These are phyloP conservation scores for Arabidopsis arenosa DNA, from an alignment of 345 rosid genomes.

Conservation along the genomic window DNA sequence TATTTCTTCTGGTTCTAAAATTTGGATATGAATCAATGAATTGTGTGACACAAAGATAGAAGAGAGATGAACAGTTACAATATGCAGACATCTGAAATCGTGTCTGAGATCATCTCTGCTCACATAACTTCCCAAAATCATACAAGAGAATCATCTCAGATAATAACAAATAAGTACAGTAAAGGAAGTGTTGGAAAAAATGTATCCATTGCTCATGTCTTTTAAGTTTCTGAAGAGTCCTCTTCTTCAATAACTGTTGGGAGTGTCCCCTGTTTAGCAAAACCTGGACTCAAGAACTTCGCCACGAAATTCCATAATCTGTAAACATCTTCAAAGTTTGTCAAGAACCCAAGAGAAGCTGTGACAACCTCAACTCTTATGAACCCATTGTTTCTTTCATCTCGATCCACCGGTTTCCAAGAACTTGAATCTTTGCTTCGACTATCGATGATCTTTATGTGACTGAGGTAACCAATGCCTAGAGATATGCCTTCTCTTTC, in stretches of 20 bases:
- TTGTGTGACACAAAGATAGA: constrained; percentile 27
- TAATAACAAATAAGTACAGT: constrained; percentile 34
- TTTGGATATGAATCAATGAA: constrained; percentile 40
- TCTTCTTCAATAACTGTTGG: constrained; percentile 79
- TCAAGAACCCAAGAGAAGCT: constrained; percentile 92
- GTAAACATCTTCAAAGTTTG: constrained; percentile 96
- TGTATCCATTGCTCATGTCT: constrained; percentile 21
- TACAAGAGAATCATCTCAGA: constrained; percentile 36
- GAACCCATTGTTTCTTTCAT: constrained; percentile 64
- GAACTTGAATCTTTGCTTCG: constrained; percentile 67
- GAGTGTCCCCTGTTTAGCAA: constrained; percentile 69
- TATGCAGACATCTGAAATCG: constrained; percentile 25
- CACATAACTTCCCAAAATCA: constrained; percentile 37
- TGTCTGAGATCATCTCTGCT: constrained; percentile 36
- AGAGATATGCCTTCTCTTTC: constrained; percentile 91
- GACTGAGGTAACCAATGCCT: constrained; percentile 91
- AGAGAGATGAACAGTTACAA: constrained; percentile 36
- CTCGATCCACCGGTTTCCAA: constrained; percentile 67
- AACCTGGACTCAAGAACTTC: constrained; percentile 81
- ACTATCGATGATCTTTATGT: constrained; percentile 70
- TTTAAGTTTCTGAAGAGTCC: constrained; percentile 52
- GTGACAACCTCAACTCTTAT: constrained; percentile 89
- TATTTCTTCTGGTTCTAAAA: constrained; percentile 8
- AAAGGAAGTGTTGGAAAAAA: constrained; percentile 27
- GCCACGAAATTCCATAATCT: constrained; percentile 90